Evolutionary conservation across 2,329 filamentous ascomycete genomes (phyloP), one percentile per base, ranked within the genome.

Genomic region (Acarospora socialis): DNA sequence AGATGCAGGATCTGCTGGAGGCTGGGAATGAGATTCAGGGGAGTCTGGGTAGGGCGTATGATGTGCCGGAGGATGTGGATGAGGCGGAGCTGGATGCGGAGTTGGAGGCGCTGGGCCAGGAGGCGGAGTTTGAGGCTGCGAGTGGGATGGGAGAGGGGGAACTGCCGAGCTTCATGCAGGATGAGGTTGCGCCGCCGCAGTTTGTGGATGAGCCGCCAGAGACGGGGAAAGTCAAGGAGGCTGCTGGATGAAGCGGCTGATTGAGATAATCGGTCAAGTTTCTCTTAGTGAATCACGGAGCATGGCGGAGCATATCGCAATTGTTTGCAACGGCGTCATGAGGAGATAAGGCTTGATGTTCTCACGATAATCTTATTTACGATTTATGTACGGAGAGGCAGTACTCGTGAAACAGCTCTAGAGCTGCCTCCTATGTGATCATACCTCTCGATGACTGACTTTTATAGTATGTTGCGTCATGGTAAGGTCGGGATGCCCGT

Each of bases 11-110:
- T 58, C 56, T 98, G 47, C 81, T 98, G 73, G 90, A 98, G 51
- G 77, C 94, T 39, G 87, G 90, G 3, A 95, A 95, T 56, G 90
- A 98, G 57, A 98, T 98, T 37, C 84, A 98, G 59, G 90, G 95
- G 61, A 86, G 80, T 43, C 78, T 98, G 35, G 78, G 80, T 38
- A 61, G 90, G 42, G 81, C 81, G 44, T 98, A 98, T 56, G 87
- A 95, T 52, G 70, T 98, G 21, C 90, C 90, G 0, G 90, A 98
- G 48, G 90, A 95, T 54, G 84, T 98, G 14, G 87, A 95, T 54
- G 90, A 98, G 70, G 75, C 80, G 2, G 90, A 98, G 62, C 59
- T 98, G 39, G 90, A 98, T 61, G 90, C 90, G 3, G 90, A 98
- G 65, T 60, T 98, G 31, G 90, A 98, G 63, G 86, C 90, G 5